A percentile compares a stretch with the other conserved stretches of the same genome.
phyloP scores from a whole-genome alignment of 176 grass and related monocot species.

The Oryza coarctata region DNA sequence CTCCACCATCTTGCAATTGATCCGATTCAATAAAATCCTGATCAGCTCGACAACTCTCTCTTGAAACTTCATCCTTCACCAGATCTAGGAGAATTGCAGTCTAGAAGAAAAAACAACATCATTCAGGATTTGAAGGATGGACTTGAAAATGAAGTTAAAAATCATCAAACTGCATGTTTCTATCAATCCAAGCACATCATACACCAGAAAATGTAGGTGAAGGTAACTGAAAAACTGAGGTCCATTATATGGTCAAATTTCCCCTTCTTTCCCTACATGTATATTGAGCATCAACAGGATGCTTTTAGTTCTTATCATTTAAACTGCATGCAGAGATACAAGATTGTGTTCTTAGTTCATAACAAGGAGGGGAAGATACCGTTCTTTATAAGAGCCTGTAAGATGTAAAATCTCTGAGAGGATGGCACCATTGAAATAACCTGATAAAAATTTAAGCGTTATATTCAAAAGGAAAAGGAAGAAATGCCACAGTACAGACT shows the following conservation, averaged over 20 bases:
- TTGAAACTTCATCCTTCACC: conserved; percentile 58
- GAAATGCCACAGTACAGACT: not conserved
- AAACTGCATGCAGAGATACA: conserved; percentile 23
- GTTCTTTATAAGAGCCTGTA: conserved; percentile 64
- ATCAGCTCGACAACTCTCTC: conserved; percentile 35
- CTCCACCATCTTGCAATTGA: conserved; percentile 16
- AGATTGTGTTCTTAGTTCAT: conserved; percentile 36
- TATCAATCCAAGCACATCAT: not conserved
- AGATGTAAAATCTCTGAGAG: conserved; percentile 69
- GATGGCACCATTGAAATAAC: conserved; percentile 71
- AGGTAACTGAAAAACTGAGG: not conserved
- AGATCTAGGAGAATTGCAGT: conserved; percentile 85
- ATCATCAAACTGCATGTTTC: not conserved
- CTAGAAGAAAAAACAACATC: conserved; percentile 50
- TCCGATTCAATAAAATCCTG: conserved; percentile 26
- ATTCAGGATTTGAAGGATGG: conserved; percentile 15
- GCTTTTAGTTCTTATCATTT: not conserved
- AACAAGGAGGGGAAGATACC: conserved; percentile 72
- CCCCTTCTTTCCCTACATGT: not conserved
- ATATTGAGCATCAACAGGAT: conserved; percentile 10
- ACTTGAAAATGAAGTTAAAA: not conserved
- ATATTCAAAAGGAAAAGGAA: conserved; percentile 13
- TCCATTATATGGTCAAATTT: not conserved
- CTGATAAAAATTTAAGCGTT: conserved; percentile 43
- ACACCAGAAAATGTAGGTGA: conserved; percentile 1